These are phyloP conservation scores for Mikania micrantha DNA, from an alignment of 129 eudicot species.

Conservation along the genomic window DNA sequence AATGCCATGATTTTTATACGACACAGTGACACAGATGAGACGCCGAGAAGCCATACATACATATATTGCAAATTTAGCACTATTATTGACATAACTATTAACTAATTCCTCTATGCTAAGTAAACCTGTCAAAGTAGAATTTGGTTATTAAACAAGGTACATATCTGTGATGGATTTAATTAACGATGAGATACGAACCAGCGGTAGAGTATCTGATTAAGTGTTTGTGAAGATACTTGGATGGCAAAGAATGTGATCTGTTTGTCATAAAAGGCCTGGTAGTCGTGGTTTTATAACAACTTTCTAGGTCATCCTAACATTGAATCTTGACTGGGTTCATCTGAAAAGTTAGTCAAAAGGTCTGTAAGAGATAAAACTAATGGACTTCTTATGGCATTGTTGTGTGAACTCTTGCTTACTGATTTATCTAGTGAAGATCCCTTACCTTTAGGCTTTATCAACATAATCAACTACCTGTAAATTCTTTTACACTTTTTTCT, in stretches of 20 bases:
- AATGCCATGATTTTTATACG: not conserved
- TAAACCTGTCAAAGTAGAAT: not conserved
- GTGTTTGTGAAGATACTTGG: not conserved
- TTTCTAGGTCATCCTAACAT: not conserved
- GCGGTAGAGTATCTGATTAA: not conserved
- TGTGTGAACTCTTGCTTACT: not conserved
- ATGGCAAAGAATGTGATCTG: not conserved
- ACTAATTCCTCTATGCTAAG: not conserved
- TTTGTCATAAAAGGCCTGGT: not conserved
- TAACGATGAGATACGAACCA: not conserved
- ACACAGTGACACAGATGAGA: not conserved
- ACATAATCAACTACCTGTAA: not conserved
- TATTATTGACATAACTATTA: not conserved
- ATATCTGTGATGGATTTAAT: not conserved
- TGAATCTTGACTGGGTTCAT: not conserved
- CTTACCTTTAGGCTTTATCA: not conserved
- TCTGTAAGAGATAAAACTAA: not conserved
- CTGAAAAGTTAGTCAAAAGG: not conserved
- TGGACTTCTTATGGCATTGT: not conserved
- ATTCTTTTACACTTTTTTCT: not conserved
- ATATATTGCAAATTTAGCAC: slow-evolving; percentile 7
- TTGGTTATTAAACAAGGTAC: not conserved
- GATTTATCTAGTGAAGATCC: not conserved
- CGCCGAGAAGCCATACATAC: not conserved
- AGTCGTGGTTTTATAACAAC: not conserved